Percentiles rank a stretch among this genome's conserved stretches.
phyloP scores from a whole-genome alignment of 805 yeast genomes.

The Citeromyces nyonsensis region DNA sequence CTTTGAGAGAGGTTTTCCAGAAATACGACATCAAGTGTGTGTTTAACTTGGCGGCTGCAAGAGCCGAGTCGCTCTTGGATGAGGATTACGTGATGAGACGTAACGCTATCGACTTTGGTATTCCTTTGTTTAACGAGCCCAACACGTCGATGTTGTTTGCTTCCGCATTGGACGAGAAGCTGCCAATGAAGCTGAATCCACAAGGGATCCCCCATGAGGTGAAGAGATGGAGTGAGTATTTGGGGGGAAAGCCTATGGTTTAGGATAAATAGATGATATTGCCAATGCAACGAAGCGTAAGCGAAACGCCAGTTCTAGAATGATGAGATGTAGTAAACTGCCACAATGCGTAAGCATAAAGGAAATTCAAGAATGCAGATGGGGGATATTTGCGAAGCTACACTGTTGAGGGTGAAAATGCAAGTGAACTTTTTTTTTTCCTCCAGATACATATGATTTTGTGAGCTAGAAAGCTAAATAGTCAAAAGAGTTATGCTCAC shows the following conservation, averaged over 20 bases:
- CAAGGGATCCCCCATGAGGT: conserved; percentile 69
- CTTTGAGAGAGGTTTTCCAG: conserved; percentile 86
- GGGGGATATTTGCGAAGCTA: too few relatives aligned
- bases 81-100: conserved; percentile 97
- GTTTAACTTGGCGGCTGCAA: conserved; percentile 78
- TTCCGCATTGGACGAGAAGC: conserved; percentile 63
- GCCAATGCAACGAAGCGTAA: conserved; percentile 1
- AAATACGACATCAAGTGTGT: conserved; percentile 74
- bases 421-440: too few relatives aligned
- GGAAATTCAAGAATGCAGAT: too few relatives aligned
- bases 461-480: too few relatives aligned
- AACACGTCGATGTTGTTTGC: conserved; percentile 83
- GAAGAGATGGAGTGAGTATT: conserved; percentile 90
- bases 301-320: too few relatives aligned
- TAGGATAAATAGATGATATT: not conserved
- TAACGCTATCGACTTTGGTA: conserved; percentile 95
- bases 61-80: conserved; percentile 77
- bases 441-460: too few relatives aligned
- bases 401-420: too few relatives aligned
- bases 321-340: too few relatives aligned
- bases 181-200: conserved; percentile 30
- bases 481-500: too few relatives aligned
- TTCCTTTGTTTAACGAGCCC: conserved; percentile 94
- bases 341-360: too few relatives aligned
- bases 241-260: conserved; percentile 82